Evolutionary conservation across 805 yeast species (phyloP).

Genomic region (Candida hungchunana): DNA sequence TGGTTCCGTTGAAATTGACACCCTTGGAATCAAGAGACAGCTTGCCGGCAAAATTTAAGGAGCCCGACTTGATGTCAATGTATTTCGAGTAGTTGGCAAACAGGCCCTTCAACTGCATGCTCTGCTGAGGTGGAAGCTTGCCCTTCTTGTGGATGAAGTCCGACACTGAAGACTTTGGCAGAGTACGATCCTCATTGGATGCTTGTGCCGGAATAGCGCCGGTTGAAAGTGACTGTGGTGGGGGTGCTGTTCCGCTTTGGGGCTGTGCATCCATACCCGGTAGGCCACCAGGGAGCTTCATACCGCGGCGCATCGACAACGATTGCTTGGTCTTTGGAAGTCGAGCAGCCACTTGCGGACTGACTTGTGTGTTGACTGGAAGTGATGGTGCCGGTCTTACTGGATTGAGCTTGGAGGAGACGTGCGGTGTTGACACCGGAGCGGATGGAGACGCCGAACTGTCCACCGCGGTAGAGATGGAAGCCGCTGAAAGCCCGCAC

Average conservation of each 20-base stretch:
- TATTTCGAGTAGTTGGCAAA: constrained; percentile 85
- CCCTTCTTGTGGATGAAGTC: constrained; percentile 24
- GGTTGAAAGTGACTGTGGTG: constrained; percentile 10
- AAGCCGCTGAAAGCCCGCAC: constrained; percentile 1
- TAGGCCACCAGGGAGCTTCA: constrained; percentile 81
- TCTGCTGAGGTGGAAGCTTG: constrained; percentile 20
- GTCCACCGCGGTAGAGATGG: constrained; percentile 1
- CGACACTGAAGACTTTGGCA: constrained; percentile 17
- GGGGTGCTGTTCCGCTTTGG: constrained; percentile 21
- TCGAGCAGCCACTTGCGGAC: constrained; percentile 76
- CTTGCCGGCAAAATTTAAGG: constrained; percentile 88
- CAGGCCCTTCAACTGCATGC: constrained; percentile 44
- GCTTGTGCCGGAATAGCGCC: constrained; percentile 13
- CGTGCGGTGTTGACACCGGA: constrained; percentile 3
- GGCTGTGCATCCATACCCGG: constrained; percentile 39
- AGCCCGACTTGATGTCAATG: constrained; percentile 88
- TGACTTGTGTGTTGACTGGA: constrained; percentile 47
- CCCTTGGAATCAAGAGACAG: constrained; percentile 91
- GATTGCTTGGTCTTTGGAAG: constrained; percentile 75
- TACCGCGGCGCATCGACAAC: constrained; percentile 84
- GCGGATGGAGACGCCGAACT: constrained; percentile 2
- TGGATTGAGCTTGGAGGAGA: constrained; percentile 19
- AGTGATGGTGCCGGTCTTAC: constrained; percentile 28
- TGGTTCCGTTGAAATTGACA: constrained; percentile 84
- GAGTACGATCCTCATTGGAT: constrained; percentile 5